A percentile compares a stretch with the other conserved stretches of the same genome.
Conservation (phyloP, 108 stramenopile genomes). For the Pseudonitzschia pungens region DNA sequence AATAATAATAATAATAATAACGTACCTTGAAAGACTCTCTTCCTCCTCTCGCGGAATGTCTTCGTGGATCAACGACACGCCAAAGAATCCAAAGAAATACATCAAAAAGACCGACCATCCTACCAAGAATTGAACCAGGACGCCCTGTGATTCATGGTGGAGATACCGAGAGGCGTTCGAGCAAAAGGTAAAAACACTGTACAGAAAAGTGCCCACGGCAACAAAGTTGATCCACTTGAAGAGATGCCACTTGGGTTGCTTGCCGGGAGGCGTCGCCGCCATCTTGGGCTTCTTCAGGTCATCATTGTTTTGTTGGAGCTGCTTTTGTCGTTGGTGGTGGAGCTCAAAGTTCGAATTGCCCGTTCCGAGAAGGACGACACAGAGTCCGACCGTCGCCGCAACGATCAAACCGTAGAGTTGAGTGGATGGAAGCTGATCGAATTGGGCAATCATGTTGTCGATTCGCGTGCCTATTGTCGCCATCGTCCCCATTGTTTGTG, state of each 20-base stretch:
- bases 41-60: slow-evolving; percentile 28
- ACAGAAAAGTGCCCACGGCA: slow-evolving; percentile 49
- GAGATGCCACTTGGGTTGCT: slow-evolving; percentile 81
- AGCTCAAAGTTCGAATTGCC: slow-evolving; percentile 17
- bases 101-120: slow-evolving; percentile 78
- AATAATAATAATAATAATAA: no score
- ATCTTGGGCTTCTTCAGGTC: slow-evolving; percentile 18
- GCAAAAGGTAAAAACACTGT: slow-evolving; percentile 61
- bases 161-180: slow-evolving; percentile 64
- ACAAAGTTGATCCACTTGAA: slow-evolving; percentile 69
- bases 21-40: slow-evolving; percentile 27
- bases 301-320: slow-evolving; percentile 7
- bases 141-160: slow-evolving; percentile 45
- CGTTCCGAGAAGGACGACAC: slow-evolving; percentile 57
- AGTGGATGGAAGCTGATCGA: slow-evolving; percentile 54
- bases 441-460: slow-evolving; percentile 8
- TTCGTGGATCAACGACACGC: slow-evolving; percentile 82
- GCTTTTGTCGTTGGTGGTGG: slow-evolving; percentile 1
- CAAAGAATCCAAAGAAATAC: slow-evolving; percentile 98
- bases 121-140: slow-evolving; percentile 64
- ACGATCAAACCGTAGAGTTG: slow-evolving; percentile 70
- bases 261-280: slow-evolving; percentile 20
- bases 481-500: slow-evolving; percentile 6
- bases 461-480: slow-evolving; percentile 19
- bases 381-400: slow-evolving; percentile 54